Evolutionary conservation across 225 moss, liverwort and hornwort species (phyloP).

Genomic region (Antitrichia curtipendula): DNA sequence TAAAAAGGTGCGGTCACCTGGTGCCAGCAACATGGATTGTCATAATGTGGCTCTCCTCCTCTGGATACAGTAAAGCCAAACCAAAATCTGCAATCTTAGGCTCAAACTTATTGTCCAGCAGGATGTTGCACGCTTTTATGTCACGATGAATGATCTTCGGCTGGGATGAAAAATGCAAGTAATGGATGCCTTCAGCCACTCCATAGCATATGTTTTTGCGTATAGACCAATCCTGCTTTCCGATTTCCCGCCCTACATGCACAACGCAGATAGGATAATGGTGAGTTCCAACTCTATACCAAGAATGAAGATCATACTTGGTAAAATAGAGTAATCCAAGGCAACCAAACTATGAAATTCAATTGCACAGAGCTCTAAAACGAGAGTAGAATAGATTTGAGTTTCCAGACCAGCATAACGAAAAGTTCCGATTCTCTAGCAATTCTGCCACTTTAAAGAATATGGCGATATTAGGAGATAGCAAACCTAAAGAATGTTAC

Average conservation of each 20-base stretch:
- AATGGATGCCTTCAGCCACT: slow-evolving; percentile 9
- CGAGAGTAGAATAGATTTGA: not conserved
- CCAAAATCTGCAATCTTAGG: slow-evolving; percentile 7
- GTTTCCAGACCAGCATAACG: not conserved
- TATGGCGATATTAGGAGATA: not conserved
- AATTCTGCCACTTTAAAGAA: not conserved
- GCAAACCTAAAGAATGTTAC: not conserved
- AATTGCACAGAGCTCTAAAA: not conserved
- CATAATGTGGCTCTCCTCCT: not conserved
- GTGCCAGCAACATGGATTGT: slow-evolving; percentile 14
- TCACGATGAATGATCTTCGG: slow-evolving; percentile 30
- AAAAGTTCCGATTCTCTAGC: not conserved
- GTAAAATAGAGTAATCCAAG: not conserved
- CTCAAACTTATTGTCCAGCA: slow-evolving; percentile 1
- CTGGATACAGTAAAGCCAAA: not conserved
- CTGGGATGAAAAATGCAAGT: slow-evolving; percentile 23
- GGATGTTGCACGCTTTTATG: slow-evolving; percentile 22
- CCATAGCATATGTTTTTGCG: slow-evolving; percentile 8
- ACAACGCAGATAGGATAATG: not conserved
- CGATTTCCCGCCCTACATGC: not conserved
- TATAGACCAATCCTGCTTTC: not conserved
- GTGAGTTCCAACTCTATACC: not conserved
- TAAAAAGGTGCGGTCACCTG: not conserved
- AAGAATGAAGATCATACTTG: not conserved
- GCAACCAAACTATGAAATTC: too few relatives aligned